Evolutionary conservation across 31 red algal genomes (phyloP), one percentile per base, ranked within the genome.

Genomic region (Asparagopsis taxiformis): DNA sequence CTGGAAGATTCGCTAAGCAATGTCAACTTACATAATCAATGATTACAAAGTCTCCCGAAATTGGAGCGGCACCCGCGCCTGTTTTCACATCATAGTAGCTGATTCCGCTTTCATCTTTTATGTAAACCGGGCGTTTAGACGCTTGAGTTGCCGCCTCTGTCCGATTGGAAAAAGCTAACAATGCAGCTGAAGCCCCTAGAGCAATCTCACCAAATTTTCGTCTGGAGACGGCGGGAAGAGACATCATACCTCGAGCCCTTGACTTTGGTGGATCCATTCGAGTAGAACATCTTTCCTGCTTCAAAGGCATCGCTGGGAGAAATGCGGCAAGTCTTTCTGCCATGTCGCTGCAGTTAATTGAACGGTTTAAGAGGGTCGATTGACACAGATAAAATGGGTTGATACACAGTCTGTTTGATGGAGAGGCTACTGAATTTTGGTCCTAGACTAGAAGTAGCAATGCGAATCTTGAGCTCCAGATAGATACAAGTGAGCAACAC

Each of bases 41-140:
- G 53, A 82, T 58, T 31, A 82, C 76, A 50, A 90, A 82, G 70
- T 77, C 76, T 6, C 90, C 79, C 36, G 72, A 66, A 37, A 68
- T 51, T 65, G 90, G 90, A 13, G 30, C 59, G 8, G 70, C 52
- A n/a, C 90, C 90, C 41, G 48, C 68, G 11, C 90, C 90, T 25
- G 60, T 44, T 54, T 87, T 85, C 16, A 93, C 74, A 50, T 93
- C 90, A 38, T 84, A 87, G 51, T 87, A 93, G 25, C 66, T 73
- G 23, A 93, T 79, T n/a, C 90, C 90, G 73, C 77, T 84, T 49
- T 87, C 82, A 61, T 73, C 70, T 67, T 82, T 82, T 15, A 67
- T 71, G 51, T 79, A 93, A 2, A 38, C 53, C 1, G 87, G 87
- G 17, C 49, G 59, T 31, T 66, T 16, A 29, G 21, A 43, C 56